Evolutionary conservation across 2,329 filamentous ascomycete species (phyloP), one percentile per base, ranked within the genome.

Genomic region (Tetracladium maxilliforme): DNA sequence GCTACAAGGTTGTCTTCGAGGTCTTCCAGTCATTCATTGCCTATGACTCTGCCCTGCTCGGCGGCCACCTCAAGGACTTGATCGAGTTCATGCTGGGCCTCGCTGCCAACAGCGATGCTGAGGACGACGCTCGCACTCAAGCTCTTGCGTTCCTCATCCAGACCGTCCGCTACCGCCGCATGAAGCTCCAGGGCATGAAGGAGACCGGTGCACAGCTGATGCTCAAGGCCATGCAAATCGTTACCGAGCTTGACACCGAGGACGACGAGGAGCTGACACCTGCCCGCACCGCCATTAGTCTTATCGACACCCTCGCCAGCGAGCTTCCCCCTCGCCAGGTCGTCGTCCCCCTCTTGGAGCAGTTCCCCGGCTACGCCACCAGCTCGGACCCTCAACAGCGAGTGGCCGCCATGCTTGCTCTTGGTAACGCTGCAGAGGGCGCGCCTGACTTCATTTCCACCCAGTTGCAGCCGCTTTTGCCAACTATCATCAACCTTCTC

Each of bases 391-490:
- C 84, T 18, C 74, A 82, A 40, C 78, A 79, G 56, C 76, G 87
- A 31, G 80, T 87, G 52, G 86, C 87, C 27, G 86, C 81, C 52
- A 90, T 95, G 45, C 65, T 95, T 33, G 78, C 87, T 24, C 68
- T 98, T 5, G 87, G 87, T 31, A 92, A 87, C 60, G 87, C 82
- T 40, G 87, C 93, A 26, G 90, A 95, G 60, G 90, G 90, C 40
- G 87, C 90, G 16, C 90, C 90, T 10, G 90, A 98, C 51, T 98
- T 95, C 54, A 84, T 95, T 44, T 83, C 82, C 35, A 93, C 86
- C 12, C 90, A 98, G 54, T 70, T 95, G 33, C 66, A 77, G 43
- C 69, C 77, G 36, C 78, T 95, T 37, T 70, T 95, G 48, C 90
- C 90, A 24, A 64, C 81, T 39, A 73, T 95, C 30, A 64, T 94